phyloP scores from a whole-genome alignment of 2,329 filamentous ascomycete genomes.

The Sporothrix pallida region DNA sequence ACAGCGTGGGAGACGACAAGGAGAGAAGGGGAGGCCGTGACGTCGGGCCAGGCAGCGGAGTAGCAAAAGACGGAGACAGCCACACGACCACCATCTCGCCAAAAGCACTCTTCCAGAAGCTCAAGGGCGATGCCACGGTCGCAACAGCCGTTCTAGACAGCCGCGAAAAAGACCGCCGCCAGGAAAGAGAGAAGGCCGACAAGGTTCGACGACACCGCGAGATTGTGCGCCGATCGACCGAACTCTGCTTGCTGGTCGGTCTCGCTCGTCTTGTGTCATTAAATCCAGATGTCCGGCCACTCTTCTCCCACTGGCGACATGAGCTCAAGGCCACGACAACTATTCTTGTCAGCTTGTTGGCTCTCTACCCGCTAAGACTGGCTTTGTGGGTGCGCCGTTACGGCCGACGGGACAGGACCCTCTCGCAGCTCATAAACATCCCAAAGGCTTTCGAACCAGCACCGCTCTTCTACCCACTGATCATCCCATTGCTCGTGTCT shows the following conservation, averaged over 20 bases:
- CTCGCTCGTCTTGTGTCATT: slow-evolving; percentile 56
- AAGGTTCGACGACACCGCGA: slow-evolving; percentile 55
- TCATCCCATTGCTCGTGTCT: slow-evolving; percentile 77
- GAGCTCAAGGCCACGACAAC: slow-evolving; percentile 51
- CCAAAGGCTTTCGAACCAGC: slow-evolving; percentile 88
- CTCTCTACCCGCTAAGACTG: slow-evolving; percentile 67
- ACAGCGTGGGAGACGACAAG: slow-evolving; percentile 45
- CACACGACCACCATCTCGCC: slow-evolving; percentile 41
- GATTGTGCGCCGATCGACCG: slow-evolving; percentile 58
- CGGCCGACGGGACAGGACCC: slow-evolving; percentile 37
- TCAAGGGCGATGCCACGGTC: slow-evolving; percentile 37
- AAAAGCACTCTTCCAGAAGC: slow-evolving; percentile 35
- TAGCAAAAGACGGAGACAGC: not conserved
- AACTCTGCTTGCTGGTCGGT: slow-evolving; percentile 57
- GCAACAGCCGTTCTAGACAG: slow-evolving; percentile 19
- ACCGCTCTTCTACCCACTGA: slow-evolving; percentile 82
- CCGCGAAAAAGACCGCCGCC: slow-evolving; percentile 39
- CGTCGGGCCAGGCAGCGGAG: not conserved
- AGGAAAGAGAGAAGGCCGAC: slow-evolving; percentile 43
- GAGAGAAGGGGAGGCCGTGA: slow-evolving; percentile 40
- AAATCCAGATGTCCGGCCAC: slow-evolving; percentile 54
- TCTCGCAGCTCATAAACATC: slow-evolving; percentile 56
- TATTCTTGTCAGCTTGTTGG: slow-evolving; percentile 50
- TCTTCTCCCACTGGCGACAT: slow-evolving; percentile 55
- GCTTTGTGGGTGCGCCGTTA: slow-evolving; percentile 38